These are phyloP conservation scores for Lathyrus tuberosus DNA, from an alignment of 306 rosid species.

Conservation along the genomic window DNA sequence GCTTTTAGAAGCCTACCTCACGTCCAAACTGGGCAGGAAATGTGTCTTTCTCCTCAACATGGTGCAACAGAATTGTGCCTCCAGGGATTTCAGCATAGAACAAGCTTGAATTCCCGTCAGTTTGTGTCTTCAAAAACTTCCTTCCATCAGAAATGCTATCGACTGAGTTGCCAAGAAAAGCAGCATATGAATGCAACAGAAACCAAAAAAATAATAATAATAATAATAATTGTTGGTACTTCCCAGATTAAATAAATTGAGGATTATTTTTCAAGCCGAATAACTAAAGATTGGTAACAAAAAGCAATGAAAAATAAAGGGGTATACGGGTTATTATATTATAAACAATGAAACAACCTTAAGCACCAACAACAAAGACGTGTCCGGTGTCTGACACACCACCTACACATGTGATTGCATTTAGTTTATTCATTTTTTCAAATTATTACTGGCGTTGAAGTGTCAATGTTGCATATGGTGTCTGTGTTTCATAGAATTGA, in stretches of 20 bases:
- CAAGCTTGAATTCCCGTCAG: constrained; percentile 65
- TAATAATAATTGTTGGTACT: not conserved
- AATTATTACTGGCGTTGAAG: too few species aligned
- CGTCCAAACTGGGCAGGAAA: constrained; percentile 97
- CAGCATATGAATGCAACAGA: constrained; percentile 39
- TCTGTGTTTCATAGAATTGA: too few species aligned
- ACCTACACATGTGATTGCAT: too few species aligned
- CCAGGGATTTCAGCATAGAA: constrained; percentile 87
- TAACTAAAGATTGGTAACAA: constrained; percentile 37
- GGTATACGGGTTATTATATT: not conserved
- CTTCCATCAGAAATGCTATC: constrained; percentile 69
- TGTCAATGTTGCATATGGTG: too few species aligned
- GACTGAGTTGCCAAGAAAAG: constrained; percentile 55
- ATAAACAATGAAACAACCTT: not conserved
- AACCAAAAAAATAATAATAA: not conserved
- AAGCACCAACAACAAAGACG: too few species aligned
- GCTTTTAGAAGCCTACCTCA: constrained; percentile 62
- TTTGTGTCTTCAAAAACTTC: constrained; percentile 67
- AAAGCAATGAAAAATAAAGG: constrained; percentile 23
- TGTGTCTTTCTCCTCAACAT: constrained; percentile 67
- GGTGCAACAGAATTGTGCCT: constrained; percentile 66
- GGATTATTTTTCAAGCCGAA: constrained; percentile 26
- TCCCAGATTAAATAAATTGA: constrained; percentile 22
- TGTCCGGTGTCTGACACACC: too few species aligned
- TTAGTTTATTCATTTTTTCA: too few species aligned